phyloP scores from a whole-genome alignment of 371 early-diverging fungal species.

The Lichtheimia hyalospora region DNA sequence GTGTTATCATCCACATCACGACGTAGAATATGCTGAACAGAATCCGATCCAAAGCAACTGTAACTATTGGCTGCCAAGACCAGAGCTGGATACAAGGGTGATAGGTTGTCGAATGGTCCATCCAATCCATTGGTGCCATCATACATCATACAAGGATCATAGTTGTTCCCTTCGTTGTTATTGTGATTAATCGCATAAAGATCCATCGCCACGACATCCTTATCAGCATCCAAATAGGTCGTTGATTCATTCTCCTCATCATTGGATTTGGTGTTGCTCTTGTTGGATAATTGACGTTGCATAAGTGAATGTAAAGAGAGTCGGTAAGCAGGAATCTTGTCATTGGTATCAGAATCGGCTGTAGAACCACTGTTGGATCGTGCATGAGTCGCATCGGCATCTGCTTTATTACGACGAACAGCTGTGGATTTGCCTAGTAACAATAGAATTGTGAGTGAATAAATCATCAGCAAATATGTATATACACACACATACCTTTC shows the following conservation, averaged over 20 bases:
- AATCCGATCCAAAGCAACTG: not conserved
- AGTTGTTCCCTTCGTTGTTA: too few species aligned
- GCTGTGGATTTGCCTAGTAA: constrained; percentile 7
- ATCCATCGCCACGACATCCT: constrained; percentile 41
- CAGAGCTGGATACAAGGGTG: not conserved
- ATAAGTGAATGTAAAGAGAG: constrained; percentile 32
- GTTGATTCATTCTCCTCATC: not conserved
- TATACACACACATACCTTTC: not conserved
- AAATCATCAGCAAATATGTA: not conserved
- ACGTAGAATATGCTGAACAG: not conserved
- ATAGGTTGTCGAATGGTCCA: not conserved
- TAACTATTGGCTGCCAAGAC: not conserved
- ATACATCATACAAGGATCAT: not conserved
- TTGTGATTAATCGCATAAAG: constrained; percentile 15
- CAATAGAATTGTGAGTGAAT: constrained; percentile 1
- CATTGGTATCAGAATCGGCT: not conserved
- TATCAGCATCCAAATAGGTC: constrained; percentile 29
- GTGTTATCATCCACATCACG: not conserved
- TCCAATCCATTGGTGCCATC: not conserved
- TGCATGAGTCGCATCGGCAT: not conserved
- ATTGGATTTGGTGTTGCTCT: constrained; percentile 10
- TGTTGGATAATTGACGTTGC: constrained; percentile 25
- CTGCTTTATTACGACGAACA: not conserved
- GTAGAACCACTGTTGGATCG: not conserved
- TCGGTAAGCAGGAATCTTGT: constrained; percentile 28